Conservation (phyloP, 2,329 filamentous ascomycete species). For the Aspergillus costaricaensis region DNA sequence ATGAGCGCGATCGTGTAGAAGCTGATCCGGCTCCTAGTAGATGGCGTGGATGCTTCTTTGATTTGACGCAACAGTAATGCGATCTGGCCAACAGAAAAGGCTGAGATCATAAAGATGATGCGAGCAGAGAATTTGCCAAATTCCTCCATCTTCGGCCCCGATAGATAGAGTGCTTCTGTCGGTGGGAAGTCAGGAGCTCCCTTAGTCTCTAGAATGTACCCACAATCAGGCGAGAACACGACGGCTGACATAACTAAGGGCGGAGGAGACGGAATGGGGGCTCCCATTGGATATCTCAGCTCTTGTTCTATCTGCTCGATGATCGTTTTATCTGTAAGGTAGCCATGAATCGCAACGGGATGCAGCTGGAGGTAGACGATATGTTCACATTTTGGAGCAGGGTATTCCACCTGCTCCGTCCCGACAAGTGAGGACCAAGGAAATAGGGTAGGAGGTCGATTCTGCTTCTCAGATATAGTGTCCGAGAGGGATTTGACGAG, state of each 20-base stretch:
- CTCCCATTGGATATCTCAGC: constrained; percentile 60
- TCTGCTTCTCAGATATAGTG: constrained; percentile 64
- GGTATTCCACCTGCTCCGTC: constrained; percentile 48
- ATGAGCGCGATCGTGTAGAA: constrained; percentile 65
- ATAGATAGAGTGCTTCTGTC: constrained; percentile 54
- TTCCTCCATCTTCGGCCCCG: constrained; percentile 60
- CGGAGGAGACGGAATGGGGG: constrained; percentile 54
- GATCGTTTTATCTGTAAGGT: constrained; percentile 34
- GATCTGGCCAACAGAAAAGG: constrained; percentile 55
- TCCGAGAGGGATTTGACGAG: constrained; percentile 72
- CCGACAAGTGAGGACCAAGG: constrained; percentile 75
- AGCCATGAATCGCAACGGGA: constrained; percentile 37
- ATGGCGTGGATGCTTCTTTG: constrained; percentile 65
- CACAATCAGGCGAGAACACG: constrained; percentile 67
- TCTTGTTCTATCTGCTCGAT: constrained; percentile 60
- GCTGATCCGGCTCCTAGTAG: constrained; percentile 64
- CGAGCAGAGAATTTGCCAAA: constrained; percentile 55
- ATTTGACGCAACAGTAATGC: constrained; percentile 62
- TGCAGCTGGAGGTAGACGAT: constrained; percentile 76
- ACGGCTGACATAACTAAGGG: constrained; percentile 61
- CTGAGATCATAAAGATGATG: constrained; percentile 55
- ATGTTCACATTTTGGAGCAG: constrained; percentile 81
- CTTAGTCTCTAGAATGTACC: constrained; percentile 65
- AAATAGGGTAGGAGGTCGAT: constrained; percentile 58
- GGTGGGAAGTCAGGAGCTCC: constrained; percentile 57